Percentiles rank a stretch among this genome's conserved stretches.
These are phyloP conservation scores for Ormosia emarginata DNA, from an alignment of 306 rosid genomes.

Conservation along the genomic window DNA sequence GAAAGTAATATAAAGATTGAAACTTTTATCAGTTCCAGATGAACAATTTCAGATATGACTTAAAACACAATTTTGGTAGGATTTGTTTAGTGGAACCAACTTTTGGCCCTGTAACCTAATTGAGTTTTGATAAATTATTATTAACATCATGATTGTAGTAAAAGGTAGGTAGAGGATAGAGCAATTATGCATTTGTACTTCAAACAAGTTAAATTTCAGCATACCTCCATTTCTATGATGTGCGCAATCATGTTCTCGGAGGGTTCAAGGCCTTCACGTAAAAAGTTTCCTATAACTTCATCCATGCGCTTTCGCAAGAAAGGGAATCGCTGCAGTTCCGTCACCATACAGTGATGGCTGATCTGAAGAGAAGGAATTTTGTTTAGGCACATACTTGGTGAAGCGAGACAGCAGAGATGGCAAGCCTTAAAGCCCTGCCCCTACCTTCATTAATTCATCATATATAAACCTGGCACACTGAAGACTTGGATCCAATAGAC, in stretches of 20 bases:
- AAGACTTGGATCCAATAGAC: conserved; percentile 94
- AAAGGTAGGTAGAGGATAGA: neutral
- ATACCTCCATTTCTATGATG: conserved; percentile 96
- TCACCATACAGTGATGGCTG: conserved; percentile 81
- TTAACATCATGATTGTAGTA: neutral
- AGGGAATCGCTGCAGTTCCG: conserved; percentile 92
- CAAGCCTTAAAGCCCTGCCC: conserved; percentile 18
- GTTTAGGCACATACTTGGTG: conserved; percentile 4
- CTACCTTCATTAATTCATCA: conserved; percentile 86
- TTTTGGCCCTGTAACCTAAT: conserved; percentile 5
- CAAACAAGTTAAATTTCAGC: neutral
- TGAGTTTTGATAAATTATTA: neutral
- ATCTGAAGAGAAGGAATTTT: conserved; percentile 55
- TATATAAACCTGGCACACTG: conserved; percentile 98
- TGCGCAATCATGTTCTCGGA: conserved; percentile 91
- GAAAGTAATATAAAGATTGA: neutral
- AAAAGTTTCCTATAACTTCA: conserved; percentile 85
- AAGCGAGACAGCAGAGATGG: conserved; percentile 2
- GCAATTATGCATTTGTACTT: neutral
- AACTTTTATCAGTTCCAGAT: neutral
- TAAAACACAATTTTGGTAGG: neutral
- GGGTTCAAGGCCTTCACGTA: conserved; percentile 94
- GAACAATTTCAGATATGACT: neutral
- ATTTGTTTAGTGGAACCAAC: neutral
- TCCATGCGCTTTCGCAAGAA: conserved; percentile 89